These are phyloP conservation scores for Climacium dendroides DNA, from an alignment of 225 moss, liverwort and hornwort species.

Conservation along the genomic window DNA sequence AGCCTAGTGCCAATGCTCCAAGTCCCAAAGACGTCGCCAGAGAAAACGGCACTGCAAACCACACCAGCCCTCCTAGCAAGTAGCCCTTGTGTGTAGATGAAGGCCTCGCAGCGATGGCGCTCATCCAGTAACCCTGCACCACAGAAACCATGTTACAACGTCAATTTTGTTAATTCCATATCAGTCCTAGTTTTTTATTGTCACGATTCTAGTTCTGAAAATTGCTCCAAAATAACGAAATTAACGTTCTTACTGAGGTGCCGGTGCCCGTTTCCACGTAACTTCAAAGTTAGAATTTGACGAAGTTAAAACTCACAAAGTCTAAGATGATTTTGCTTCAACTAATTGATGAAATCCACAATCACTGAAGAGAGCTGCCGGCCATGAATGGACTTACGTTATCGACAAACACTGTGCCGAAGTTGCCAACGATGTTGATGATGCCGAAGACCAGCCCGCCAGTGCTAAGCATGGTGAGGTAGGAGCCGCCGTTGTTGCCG, in stretches of 20 bases:
- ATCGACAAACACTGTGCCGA: conserved; percentile 79
- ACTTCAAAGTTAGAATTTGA: background rate
- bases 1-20: conserved; percentile 58
- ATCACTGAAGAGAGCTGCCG: background rate
- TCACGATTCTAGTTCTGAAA: background rate
- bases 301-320: background rate
- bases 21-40: conserved; percentile 65
- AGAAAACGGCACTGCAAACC: conserved; percentile 80
- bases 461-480: conserved; percentile 70
- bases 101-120: conserved; percentile 69
- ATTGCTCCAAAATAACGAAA: background rate
- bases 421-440: conserved; percentile 88
- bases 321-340: too few species aligned
- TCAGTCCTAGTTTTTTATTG: background rate
- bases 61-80: conserved; percentile 66
- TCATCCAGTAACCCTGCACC: conserved; percentile 70
- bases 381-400: conserved; percentile 25
- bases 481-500: conserved; percentile 63
- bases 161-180: background rate
- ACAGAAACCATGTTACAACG: background rate
- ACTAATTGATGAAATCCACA: background rate
- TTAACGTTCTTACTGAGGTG: too few species aligned
- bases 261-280: background rate
- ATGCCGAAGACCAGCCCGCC: conserved; percentile 75
- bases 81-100: conserved; percentile 72